Conservation (phyloP, 73 alveolate species). For the Blepharisma stoltei region DNA sequence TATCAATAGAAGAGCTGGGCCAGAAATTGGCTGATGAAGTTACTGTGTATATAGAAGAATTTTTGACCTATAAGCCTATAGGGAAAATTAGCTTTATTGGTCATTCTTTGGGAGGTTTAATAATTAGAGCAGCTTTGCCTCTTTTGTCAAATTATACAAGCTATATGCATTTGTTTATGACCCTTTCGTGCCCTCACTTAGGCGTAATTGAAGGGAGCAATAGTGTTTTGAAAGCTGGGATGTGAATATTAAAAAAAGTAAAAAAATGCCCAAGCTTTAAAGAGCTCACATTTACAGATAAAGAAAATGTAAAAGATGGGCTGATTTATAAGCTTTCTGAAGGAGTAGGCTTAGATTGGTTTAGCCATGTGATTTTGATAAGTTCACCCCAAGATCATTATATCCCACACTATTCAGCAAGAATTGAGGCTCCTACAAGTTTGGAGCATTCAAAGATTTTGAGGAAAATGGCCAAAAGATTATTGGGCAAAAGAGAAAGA, state of each 20-base stretch:
- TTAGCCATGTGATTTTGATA: slow-evolving; percentile 83
- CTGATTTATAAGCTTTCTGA: slow-evolving; percentile 84
- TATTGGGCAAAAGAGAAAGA: slow-evolving; percentile 66
- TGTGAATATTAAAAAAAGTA: slow-evolving; percentile 95
- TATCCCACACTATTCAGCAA: slow-evolving; percentile 95
- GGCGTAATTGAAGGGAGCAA: slow-evolving; percentile 77
- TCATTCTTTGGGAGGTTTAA: slow-evolving; percentile 98
- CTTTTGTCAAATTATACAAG: slow-evolving; percentile 70
- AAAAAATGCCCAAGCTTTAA: slow-evolving; percentile 82
- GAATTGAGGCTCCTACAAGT: slow-evolving; percentile 83
- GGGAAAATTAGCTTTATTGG: slow-evolving; percentile 89
- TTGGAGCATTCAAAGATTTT: slow-evolving; percentile 63
- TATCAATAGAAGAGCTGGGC: slow-evolving; percentile 92
- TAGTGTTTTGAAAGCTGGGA: slow-evolving; percentile 65
- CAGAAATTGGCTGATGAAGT: slow-evolving; percentile 90
- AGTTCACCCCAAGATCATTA: slow-evolving; percentile 91
- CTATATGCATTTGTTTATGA: slow-evolving; percentile 81
- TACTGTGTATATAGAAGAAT: slow-evolving; percentile 52
- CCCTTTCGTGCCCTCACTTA: slow-evolving; percentile 95
- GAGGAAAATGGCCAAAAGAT: slow-evolving; percentile 82
- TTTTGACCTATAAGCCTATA: too few relatives aligned
- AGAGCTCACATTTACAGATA: slow-evolving; percentile 88
- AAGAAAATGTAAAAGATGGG: slow-evolving; percentile 78
- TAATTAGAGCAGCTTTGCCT: slow-evolving; percentile 81
- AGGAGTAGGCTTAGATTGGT: slow-evolving; percentile 82